A percentile compares a stretch with the other conserved stretches of the same genome.
Evolutionary conservation across 2,329 filamentous ascomycete species (phyloP).

Genomic region (Cladosporium sp.): DNA sequence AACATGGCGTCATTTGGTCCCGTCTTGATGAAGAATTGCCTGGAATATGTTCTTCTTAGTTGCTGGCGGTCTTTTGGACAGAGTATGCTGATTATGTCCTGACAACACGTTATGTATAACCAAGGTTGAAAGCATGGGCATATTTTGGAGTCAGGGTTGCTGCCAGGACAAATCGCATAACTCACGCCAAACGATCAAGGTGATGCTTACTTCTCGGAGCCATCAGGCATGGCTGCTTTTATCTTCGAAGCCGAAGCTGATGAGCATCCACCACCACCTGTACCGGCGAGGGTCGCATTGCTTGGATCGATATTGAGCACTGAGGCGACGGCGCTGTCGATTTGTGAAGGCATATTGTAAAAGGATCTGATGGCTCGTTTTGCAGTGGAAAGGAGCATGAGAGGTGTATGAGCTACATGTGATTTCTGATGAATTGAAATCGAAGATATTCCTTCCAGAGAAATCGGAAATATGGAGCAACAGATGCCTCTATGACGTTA

Average conservation of each 20-base stretch:
- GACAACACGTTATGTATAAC: neutral
- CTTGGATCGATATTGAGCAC: constrained; percentile 61
- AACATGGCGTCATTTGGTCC: constrained; percentile 63
- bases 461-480: constrained; percentile 1
- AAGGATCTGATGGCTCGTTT: neutral
- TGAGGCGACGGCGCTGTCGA: constrained; percentile 64
- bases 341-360: constrained; percentile 15
- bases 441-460: neutral
- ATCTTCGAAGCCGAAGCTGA: constrained; percentile 65
- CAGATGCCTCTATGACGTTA: constrained; percentile 15
- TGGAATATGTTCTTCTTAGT: constrained; percentile 26
- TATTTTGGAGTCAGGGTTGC: neutral
- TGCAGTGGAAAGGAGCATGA: neutral
- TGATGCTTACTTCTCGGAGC: constrained; percentile 41
- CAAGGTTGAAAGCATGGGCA: neutral
- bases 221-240: constrained; percentile 48
- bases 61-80: neutral
- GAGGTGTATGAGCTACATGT: neutral
- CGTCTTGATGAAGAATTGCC: constrained; percentile 69
- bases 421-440: neutral
- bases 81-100: neutral
- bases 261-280: constrained; percentile 66
- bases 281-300: constrained; percentile 56
- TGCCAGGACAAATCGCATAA: neutral
- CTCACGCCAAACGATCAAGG: neutral